Evolutionary conservation across 2,329 filamentous ascomycete genomes (phyloP).

Genomic region (Aspergillus latus): DNA sequence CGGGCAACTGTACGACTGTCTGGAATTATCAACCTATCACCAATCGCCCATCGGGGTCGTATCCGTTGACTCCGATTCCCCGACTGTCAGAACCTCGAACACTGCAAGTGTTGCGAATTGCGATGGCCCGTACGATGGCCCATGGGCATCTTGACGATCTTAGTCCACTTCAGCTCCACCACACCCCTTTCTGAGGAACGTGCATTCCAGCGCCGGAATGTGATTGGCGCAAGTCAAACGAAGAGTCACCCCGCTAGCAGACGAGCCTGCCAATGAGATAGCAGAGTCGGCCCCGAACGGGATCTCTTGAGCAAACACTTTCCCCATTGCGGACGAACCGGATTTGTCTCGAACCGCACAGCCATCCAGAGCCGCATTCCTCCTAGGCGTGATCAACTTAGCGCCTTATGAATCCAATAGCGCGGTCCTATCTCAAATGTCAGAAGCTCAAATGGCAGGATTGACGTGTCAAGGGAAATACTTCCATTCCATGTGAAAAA

Average conservation of each 20-base stretch:
- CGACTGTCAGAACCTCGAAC: constrained; percentile 7
- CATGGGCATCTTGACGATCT: constrained; percentile 22
- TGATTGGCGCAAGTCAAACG: constrained; percentile 25
- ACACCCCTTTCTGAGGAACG: constrained; percentile 20
- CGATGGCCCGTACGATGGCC: neutral
- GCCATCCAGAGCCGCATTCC: constrained; percentile 23
- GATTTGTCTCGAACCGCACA: constrained; percentile 11
- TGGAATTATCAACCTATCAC: neutral
- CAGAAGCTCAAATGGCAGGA: neutral
- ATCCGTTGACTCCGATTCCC: neutral
- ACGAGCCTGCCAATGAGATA: constrained; percentile 21
- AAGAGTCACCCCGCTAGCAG: constrained; percentile 19
- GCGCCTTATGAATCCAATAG: constrained; percentile 8
- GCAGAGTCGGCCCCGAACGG: constrained; percentile 16
- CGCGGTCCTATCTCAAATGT: constrained; percentile 4
- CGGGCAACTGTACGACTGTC: neutral
- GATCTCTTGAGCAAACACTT: constrained; percentile 19
- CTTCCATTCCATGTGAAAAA: constrained; percentile 9
- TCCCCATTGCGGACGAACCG: constrained; percentile 19
- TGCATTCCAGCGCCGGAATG: constrained; percentile 14
- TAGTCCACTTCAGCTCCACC: constrained; percentile 19
- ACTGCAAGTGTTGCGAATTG: constrained; percentile 1
- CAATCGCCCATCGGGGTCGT: neutral
- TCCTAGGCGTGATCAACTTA: constrained; percentile 6
- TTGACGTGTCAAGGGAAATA: constrained; percentile 7